phyloP scores from a whole-genome alignment of 2,329 filamentous ascomycete genomes.

The Emericellopsis atlantica region DNA sequence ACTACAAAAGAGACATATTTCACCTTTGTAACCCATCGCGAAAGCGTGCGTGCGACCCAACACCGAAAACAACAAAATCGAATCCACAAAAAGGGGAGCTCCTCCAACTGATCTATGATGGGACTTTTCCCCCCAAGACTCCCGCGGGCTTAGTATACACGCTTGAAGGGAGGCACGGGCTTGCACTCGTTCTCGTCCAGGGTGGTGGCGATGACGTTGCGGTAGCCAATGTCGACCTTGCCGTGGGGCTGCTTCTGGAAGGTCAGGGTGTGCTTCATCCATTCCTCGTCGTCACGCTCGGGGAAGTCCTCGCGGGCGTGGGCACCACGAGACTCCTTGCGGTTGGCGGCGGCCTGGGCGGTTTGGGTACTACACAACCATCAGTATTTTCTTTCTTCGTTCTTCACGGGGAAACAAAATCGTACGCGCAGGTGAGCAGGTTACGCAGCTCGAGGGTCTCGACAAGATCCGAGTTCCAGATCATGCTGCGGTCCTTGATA shows the following conservation, averaged over 20 bases:
- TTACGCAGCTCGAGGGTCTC: slow-evolving; percentile 95
- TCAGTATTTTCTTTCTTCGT: background rate
- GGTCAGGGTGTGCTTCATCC: slow-evolving; percentile 98
- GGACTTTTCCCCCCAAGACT: too few species aligned
- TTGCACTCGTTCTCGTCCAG: slow-evolving; percentile 95
- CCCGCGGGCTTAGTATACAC: slow-evolving; percentile 56
- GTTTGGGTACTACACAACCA: slow-evolving; percentile 60
- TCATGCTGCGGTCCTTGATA: slow-evolving; percentile 98
- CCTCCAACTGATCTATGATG: too few species aligned
- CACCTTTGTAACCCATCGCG: too few species aligned
- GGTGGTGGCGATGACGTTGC: slow-evolving; percentile 68
- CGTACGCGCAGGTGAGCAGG: slow-evolving; percentile 88
- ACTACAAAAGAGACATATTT: too few species aligned
- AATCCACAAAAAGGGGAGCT: too few species aligned
- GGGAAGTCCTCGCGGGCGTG: slow-evolving; percentile 96
- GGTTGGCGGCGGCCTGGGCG: slow-evolving; percentile 76
- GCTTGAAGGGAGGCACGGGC: slow-evolving; percentile 91
- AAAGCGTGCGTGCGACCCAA: too few species aligned
- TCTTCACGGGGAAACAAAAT: slow-evolving; percentile 13
- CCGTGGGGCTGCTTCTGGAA: slow-evolving; percentile 92
- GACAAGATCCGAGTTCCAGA: slow-evolving; percentile 97
- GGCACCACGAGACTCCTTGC: slow-evolving; percentile 94
- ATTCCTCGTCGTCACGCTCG: slow-evolving; percentile 87
- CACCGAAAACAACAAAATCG: too few species aligned
- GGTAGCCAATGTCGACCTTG: slow-evolving; percentile 76